Conservation (phyloP, 441 rosid genomes). For the Erodium chrysanthum region DNA sequence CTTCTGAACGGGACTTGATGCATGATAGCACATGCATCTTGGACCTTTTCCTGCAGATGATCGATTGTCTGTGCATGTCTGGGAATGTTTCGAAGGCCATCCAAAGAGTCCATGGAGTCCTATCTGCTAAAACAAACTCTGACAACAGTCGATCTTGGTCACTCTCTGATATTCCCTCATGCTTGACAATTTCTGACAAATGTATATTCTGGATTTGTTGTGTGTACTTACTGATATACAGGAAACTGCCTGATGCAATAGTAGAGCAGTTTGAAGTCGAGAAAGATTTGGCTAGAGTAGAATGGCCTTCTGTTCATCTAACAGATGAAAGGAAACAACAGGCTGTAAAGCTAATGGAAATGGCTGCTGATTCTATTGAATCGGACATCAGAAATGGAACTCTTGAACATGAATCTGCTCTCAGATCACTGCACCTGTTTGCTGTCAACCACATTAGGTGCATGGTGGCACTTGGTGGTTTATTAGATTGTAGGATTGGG, state of each 20-base stretch:
- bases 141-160: constrained; percentile 50
- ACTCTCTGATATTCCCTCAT: constrained; percentile 70
- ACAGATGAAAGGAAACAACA: constrained; percentile 38
- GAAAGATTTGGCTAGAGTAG: constrained; percentile 48
- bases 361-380: constrained; percentile 34
- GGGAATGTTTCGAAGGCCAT: constrained; percentile 59
- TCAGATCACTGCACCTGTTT: constrained; percentile 36
- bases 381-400: constrained; percentile 20
- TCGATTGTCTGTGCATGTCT: constrained; percentile 65
- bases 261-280: constrained; percentile 50
- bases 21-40: constrained; percentile 71
- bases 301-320: constrained; percentile 54
- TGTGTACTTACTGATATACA: constrained; percentile 68
- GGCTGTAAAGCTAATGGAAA: constrained; percentile 37
- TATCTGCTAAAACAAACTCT: constrained; percentile 35
- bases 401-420: constrained; percentile 20
- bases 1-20: constrained; percentile 29
- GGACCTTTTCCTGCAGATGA: constrained; percentile 84
- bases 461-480: constrained; percentile 43
- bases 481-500: constrained; percentile 33
- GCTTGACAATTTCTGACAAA: constrained; percentile 83
- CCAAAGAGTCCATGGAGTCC: constrained; percentile 38
- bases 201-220: constrained; percentile 98
- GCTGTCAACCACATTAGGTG: constrained; percentile 56
- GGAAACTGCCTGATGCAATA: constrained; percentile 65